These are phyloP conservation scores for Aspergillus alliaceus DNA, from an alignment of 2,329 filamentous ascomycete genomes.

Conservation along the genomic window DNA sequence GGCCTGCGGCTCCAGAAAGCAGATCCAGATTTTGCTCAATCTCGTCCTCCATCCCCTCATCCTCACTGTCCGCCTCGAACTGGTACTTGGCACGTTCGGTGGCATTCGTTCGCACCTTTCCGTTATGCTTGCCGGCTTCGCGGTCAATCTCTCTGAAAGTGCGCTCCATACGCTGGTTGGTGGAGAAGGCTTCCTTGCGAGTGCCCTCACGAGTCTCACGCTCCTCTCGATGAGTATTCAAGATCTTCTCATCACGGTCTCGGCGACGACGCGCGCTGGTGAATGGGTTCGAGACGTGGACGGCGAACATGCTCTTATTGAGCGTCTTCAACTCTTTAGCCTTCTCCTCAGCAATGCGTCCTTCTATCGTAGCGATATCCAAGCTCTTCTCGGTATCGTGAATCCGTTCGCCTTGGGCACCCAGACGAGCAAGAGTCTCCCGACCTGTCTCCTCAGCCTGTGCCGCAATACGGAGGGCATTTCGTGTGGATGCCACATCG, in stretches of 20 bases:
- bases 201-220: constrained; percentile 59
- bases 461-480: constrained; percentile 66
- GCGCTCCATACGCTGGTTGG: constrained; percentile 61
- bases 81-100: constrained; percentile 71
- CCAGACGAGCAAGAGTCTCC: constrained; percentile 70
- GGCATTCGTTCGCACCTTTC: constrained; percentile 53
- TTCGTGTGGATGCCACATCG: constrained; percentile 70
- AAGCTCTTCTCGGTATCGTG: constrained; percentile 82
- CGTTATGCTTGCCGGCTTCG: constrained; percentile 46
- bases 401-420: constrained; percentile 75
- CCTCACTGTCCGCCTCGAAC: constrained; percentile 72
- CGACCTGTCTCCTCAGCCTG: constrained; percentile 71
- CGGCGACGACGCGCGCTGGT: constrained; percentile 66
- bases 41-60: constrained; percentile 69
- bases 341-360: constrained; percentile 74
- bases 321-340: constrained; percentile 80
- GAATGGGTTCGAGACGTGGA: constrained; percentile 76
- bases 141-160: constrained; percentile 66
- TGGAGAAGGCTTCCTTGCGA: constrained; percentile 53
- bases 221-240: constrained; percentile 64
- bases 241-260: constrained; percentile 65
- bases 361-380: constrained; percentile 75
- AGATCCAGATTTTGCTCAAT: constrained; percentile 67
- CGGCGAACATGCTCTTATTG: constrained; percentile 88
- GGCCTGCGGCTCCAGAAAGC: constrained; percentile 61